Conservation (phyloP, 495 filamentous ascomycete genomes). For the Penicillium riverlandense region DNA sequence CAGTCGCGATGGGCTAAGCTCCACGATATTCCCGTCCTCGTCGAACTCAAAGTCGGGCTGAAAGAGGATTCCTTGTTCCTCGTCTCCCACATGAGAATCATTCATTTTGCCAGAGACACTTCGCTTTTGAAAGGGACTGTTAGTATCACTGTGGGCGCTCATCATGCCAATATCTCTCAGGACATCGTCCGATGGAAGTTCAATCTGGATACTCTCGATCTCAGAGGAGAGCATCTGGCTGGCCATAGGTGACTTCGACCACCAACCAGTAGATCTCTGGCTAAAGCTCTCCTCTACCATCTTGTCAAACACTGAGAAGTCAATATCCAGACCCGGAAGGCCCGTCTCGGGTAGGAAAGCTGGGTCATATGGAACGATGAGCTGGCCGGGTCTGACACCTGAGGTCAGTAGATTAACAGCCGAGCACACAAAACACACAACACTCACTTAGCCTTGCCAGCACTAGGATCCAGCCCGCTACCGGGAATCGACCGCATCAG, state of each 20-base stretch:
- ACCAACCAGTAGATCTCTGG: constrained; percentile 12
- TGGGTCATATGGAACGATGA: constrained; percentile 77
- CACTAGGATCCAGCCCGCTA: constrained; percentile 59
- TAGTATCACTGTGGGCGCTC: constrained; percentile 12
- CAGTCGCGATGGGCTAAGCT: constrained; percentile 16
- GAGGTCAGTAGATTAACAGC: constrained; percentile 1
- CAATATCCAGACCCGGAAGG: constrained; percentile 50
- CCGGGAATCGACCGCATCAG: constrained; percentile 51
- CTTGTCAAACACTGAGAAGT: constrained; percentile 28
- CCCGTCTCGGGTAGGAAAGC: constrained; percentile 68
- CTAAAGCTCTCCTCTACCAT: constrained; percentile 5
- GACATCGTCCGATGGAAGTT: constrained; percentile 23
- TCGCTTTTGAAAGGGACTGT: constrained; percentile 17
- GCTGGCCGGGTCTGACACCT: constrained; percentile 60
- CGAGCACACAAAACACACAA: background rate
- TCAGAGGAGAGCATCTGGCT: constrained; percentile 23
- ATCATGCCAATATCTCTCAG: constrained; percentile 12
- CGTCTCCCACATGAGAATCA: background rate
- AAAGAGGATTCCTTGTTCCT: constrained; percentile 44
- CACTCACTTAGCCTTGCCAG: constrained; percentile 64
- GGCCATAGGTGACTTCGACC: constrained; percentile 21
- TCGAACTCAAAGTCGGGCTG: constrained; percentile 61
- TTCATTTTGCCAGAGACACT: constrained; percentile 9
- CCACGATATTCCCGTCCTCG: constrained; percentile 52
- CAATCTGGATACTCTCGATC: constrained; percentile 21